Conservation (phyloP, 108 stramenopile genomes). For the Pelagomonas calceolata region DNA sequence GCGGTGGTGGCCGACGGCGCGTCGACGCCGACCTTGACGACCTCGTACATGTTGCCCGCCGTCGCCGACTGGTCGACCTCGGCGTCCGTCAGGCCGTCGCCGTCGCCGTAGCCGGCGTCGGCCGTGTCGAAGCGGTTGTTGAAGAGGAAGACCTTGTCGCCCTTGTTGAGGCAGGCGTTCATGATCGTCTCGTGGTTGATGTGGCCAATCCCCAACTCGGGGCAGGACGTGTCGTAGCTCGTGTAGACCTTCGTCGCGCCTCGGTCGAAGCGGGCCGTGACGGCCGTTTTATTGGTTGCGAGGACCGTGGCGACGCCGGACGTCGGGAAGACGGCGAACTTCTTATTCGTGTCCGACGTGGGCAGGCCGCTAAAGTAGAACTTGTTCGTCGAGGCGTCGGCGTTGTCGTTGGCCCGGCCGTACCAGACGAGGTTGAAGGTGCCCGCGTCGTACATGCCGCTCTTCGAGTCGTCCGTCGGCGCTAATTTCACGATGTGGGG, state of each 20-base stretch:
- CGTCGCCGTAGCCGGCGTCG: constrained; percentile 31
- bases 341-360: constrained; percentile 9
- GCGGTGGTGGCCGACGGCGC: constrained; percentile 19
- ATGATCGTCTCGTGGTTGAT: constrained; percentile 10
- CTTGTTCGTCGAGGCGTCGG: constrained; percentile 34
- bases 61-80: constrained; percentile 20
- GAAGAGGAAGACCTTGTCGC: constrained; percentile 47
- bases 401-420: constrained; percentile 21
- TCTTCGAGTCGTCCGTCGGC: constrained; percentile 21
- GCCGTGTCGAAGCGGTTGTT: constrained; percentile 17
- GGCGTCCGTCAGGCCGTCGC: constrained; percentile 29
- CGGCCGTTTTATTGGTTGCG: constrained; percentile 31
- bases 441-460: constrained; percentile 30
- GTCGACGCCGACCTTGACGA: constrained; percentile 37
- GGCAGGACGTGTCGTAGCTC: constrained; percentile 46
- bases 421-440: constrained; percentile 48
- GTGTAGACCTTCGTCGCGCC: constrained; percentile 44
- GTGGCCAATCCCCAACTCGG: background rate
- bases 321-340: constrained; percentile 45
- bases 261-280: constrained; percentile 36
- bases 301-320: constrained; percentile 26
- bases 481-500: constrained; percentile 57
- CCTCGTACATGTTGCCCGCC: constrained; percentile 43
- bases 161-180: constrained; percentile 51
- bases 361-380: constrained; percentile 31